phyloP scores from a whole-genome alignment of 306 rosid genomes.

The Inga oerstediana region DNA sequence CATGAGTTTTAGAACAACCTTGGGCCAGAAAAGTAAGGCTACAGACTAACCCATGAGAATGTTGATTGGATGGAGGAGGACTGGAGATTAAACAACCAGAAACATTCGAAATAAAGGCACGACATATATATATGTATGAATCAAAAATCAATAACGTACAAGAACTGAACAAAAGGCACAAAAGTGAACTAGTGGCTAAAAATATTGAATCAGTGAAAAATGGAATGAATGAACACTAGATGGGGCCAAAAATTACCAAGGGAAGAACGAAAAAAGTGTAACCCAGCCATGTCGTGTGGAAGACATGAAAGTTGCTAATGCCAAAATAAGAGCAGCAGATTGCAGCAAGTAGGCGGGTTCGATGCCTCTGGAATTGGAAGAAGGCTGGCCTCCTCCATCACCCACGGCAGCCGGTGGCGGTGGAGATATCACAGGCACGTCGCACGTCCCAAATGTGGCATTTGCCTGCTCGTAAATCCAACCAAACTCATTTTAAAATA shows the following conservation, averaged over 20 bases:
- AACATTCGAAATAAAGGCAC: not conserved
- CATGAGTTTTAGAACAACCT: not conserved
- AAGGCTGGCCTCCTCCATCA: not conserved
- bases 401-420: constrained; percentile 75
- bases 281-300: not conserved
- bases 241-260: too few species aligned
- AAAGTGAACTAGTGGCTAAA: not conserved
- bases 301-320: constrained; percentile 21
- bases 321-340: constrained; percentile 44
- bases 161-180: too few species aligned
- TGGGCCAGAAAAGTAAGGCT: not conserved
- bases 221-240: not conserved
- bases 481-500: not conserved
- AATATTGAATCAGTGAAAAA: not conserved
- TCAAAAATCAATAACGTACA: not conserved
- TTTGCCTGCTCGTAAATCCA: constrained; percentile 51
- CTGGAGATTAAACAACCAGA: not conserved
- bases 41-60: not conserved
- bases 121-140: not conserved
- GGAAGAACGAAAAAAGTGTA: not conserved
- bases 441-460: constrained; percentile 71
- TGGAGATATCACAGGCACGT: constrained; percentile 78
- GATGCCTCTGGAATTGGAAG: not conserved
- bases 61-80: not conserved
- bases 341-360: constrained; percentile 40